Base-by-base conservation (phyloP, 2,329 filamentous ascomycete species). In the Aspergillus viridinutans region DNA sequence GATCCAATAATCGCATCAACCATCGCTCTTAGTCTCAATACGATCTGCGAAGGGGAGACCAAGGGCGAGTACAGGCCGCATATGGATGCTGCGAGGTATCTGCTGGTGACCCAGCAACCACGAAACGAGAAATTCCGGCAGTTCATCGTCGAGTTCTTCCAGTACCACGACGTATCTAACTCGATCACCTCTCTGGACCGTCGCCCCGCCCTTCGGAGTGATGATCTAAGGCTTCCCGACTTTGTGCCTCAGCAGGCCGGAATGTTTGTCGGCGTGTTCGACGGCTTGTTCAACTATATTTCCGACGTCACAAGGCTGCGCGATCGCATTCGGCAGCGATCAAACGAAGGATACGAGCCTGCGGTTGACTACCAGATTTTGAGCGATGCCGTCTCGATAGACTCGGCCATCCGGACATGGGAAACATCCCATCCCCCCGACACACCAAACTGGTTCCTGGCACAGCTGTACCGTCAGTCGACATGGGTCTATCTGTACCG, bases 221-320 rank as follows among this genome's bases (percentile, higher is more conserved):
- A 79, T 26, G 79, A 82, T 53, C 79, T 84, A 67, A 75, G 76
- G 17, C 73, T 84, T 3, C 82, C 82, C 1, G 72, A 77, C 28
- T 84, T 81, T 65, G 78, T 83, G 50, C 78, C 82, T 29, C 81
- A 82, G 1, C 78, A 82, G 61, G 82, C 81, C 2, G 82, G 81
- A 8, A 80, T 77, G n/a, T 79, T 96, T 4, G 79, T 96, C 5
- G 92, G 92, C 23, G 87, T 96, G 26, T 85, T 89, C 43, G 91
- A 96, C 66, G 90, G 90, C 1, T 78, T 96, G 1, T 92, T 96
- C 69, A 82, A 83, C 35, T 87, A 89, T 68, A 86, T 96, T 29
- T 87, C 88, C 7, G 85, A 90, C 66, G 93, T 95, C 58, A 91
- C 90, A 1, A 83, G 84, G 12, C 83, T 96, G 40, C 84, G 91